Evolutionary conservation across 2,329 filamentous ascomycete genomes (phyloP), one percentile per base, ranked within the genome.

Genomic region (Cadophora luteo-olivacea): DNA sequence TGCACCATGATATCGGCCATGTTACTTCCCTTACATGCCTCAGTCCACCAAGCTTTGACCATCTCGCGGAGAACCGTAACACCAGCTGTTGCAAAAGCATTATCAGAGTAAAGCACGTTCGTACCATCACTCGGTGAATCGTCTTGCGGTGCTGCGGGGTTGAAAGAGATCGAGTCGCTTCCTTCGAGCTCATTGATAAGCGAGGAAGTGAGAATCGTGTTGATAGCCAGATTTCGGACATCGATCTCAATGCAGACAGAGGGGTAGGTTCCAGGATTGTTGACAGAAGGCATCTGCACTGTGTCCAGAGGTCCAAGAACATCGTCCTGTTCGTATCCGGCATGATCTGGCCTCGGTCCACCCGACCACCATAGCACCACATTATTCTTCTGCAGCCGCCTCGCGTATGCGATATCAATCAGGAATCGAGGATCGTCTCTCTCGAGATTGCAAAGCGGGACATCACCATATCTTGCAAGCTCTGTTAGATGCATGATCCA

Each of bases 1-100:
- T 97, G 94, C 0, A 99, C 96, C 85, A 99, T 93, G 65, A 98
- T 89, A 80, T 99, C 96, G 0, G 97, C 97, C 93, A 99, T 97
- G 51, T 89, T 91, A 75, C 92, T 97, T 48, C 94, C 93, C 70
- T 89, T 89, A 78, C 93, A 96, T 6, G 96, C 97, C 79, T 99
- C 95, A 0, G 91, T 87, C 96, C 96, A 99, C 97, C 97, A 99
- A 2, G 92, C 88, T 79, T 97, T 97, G 74, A 99, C 96, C 94
- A 99, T 97, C 75, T 98, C 97, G 16, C 96, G 91, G 3, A 99
- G 85, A 0, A 99, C 96, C 7, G 91, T 87, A 4, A 98, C 92
- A 65, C 94, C 93, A 3, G 95, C 94, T 61, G 93, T 92, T n/a
- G 95, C 91, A 78, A 99, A 99, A 0, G 95, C 93, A 69, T 91